Base-by-base conservation (phyloP, 805 yeast genomes). In the Nakazawaea holstii region DNA sequence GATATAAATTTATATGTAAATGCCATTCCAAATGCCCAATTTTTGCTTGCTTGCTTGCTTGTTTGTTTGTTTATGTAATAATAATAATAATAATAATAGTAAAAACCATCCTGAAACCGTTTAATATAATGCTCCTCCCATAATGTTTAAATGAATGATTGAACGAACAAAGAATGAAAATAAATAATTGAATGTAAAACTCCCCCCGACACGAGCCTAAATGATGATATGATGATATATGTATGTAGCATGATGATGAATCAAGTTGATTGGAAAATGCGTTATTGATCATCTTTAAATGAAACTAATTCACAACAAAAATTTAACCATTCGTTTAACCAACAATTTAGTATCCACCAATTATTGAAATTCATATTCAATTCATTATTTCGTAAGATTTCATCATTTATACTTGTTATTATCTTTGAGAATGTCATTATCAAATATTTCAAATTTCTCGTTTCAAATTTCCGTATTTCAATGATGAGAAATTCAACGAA, bases 301-400 rank as follows among this genome's bases (percentile, higher is more conserved):
- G 35, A 43, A 27, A 43, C 28, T 17, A 43, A 13, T 28, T 48
- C 50, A 39, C 42, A 14, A 38, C 44, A 27, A 35, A 29, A 48
- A 33, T 33, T 37, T 37, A 48, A 43, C 47, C 47, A 48, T 29
- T 48, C 49, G 29, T 36, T 41, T 6, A 46, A 31, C 49, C 49
- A 46, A 41, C 49, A 46, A 32, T 27, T 46, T 3, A 46, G 31
- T 15, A 46, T 41, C 49, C 49, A 46, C 49, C 49, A 46, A 26
- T 46, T 46, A 24, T 41, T 41, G 30, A 46, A 46, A 32, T 37
- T 46, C 37, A 40, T 24, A 20, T 27, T 35, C 24, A 40, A 9
- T 6, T 46, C 45, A 32, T 35, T 14, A 29, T 35, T 14, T 35
- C 49, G 27, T 32, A 46, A 35, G 17, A 40, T 28, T 35, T 46